phyloP scores from a whole-genome alignment of 2,329 filamentous ascomycete species.

The Karstenula rhodostoma region DNA sequence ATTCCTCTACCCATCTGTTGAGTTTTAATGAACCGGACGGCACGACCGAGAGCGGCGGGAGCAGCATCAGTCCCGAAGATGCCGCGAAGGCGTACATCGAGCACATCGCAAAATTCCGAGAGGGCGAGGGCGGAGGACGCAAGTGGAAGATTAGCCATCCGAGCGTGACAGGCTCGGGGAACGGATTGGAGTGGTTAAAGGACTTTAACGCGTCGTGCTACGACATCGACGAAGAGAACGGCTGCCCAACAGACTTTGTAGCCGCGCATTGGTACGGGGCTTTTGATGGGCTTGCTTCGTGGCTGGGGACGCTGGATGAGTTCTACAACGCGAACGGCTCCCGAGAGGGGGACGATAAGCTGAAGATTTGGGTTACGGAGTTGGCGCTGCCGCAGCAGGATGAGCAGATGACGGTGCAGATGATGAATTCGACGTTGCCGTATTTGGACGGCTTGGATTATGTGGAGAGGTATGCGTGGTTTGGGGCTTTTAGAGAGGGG shows the following conservation, averaged over 20 bases:
- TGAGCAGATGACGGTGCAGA: conserved; percentile 66
- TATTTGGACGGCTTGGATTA: conserved; percentile 71
- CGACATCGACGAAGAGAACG: conserved; percentile 45
- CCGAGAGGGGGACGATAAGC: conserved; percentile 49
- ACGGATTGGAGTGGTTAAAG: conserved; percentile 72
- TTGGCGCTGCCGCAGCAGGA: conserved; percentile 69
- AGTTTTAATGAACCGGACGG: conserved; percentile 84
- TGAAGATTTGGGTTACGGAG: conserved; percentile 78
- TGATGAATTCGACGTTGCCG: conserved; percentile 73
- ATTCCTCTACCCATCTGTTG: conserved; percentile 70
- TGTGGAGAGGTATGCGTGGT: conserved; percentile 50
- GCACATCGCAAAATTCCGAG: conserved; percentile 73
- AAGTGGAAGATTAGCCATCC: conserved; percentile 72
- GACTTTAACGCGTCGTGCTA: conserved; percentile 70
- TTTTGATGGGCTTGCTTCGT: conserved; percentile 71
- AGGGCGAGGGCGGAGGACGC: conserved; percentile 65
- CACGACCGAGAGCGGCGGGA: conserved; percentile 65
- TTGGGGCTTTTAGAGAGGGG: conserved; percentile 42
- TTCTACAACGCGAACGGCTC: conserved; percentile 60
- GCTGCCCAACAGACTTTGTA: conserved; percentile 61
- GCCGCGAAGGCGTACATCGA: conserved; percentile 76
- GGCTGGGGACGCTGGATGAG: conserved; percentile 68
- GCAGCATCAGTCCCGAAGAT: conserved; percentile 65
- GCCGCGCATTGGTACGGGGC: conserved; percentile 67
- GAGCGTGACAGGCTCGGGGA: conserved; percentile 66